These are phyloP conservation scores for Aureobasidium mangrovei DNA, from an alignment of 2,329 filamentous ascomycete species.

Conservation along the genomic window DNA sequence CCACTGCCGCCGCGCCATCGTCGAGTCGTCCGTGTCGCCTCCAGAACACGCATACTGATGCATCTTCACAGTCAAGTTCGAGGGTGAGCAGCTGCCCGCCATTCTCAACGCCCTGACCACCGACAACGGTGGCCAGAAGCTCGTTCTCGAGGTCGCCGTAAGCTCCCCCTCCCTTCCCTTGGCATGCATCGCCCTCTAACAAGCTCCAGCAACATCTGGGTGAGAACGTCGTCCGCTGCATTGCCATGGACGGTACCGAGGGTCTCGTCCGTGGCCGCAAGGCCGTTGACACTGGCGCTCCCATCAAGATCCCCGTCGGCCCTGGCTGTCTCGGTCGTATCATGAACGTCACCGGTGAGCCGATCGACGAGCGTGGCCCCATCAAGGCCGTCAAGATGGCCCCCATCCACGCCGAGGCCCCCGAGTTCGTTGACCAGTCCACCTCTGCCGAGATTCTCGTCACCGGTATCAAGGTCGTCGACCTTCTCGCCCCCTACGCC, in stretches of 20 bases:
- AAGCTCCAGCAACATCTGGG: constrained; percentile 85
- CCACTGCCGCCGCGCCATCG: constrained; percentile 9
- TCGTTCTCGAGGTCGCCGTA: constrained; percentile 95
- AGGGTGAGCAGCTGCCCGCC: constrained; percentile 80
- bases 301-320: constrained; percentile 95
- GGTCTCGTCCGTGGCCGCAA: constrained; percentile 91
- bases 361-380: constrained; percentile 97
- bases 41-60: constrained; percentile 1
- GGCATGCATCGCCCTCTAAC: constrained; percentile 21
- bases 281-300: constrained; percentile 79
- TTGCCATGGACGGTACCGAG: constrained; percentile 99
- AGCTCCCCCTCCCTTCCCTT: constrained; percentile 31
- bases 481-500: constrained; percentile 95
- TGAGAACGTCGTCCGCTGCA: constrained; percentile 97
- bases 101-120: constrained; percentile 97
- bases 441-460: constrained; percentile 93
- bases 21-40: neutral
- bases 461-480: constrained; percentile 99
- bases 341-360: constrained; percentile 99
- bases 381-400: constrained; percentile 84
- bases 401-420: constrained; percentile 91
- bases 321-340: constrained; percentile 92
- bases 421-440: constrained; percentile 88
- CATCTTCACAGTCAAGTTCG: constrained; percentile 76
- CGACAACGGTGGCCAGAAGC: constrained; percentile 84